Evolutionary conservation across 2,329 filamentous ascomycete species (phyloP), one percentile per base, ranked within the genome.

Genomic region (Diaporthe caulivora): DNA sequence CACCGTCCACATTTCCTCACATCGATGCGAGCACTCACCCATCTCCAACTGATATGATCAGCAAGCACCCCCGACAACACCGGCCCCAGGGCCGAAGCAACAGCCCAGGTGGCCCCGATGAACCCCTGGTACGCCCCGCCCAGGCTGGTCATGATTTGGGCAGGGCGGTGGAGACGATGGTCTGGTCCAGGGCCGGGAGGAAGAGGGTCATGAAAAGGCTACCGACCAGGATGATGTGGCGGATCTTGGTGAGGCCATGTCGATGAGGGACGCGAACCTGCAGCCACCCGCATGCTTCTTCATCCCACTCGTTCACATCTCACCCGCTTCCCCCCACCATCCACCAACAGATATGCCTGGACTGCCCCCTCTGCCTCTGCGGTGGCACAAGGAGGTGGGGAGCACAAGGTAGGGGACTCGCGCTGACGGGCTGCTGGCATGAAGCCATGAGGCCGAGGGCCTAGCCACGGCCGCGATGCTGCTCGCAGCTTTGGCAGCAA

Each of bases 191-290:
- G 3, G 71, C 71, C 7, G 71, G 65, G 11, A 73, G 71, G 55
- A 73, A 73, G n/a, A 73, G 71, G 2, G 71, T 71, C 53, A 73
- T 7, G 64, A 73, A 73, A 44, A 73, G 62, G 65, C 71, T 73
- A 29, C 47, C 65, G 29, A 73, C 71, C 2, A 73, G 71, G 18
- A 73, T 24, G 0, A 70, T 47, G 34, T 73, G 71, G 40, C 71
- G 71, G n/a, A 31, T 47, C 37, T 44, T 73, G 5, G 65, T 55
- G 3, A 60, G 65, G 47, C 71, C 65, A 24, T 67, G 62, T 40
- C 47, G 62, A 53, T 53, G 40, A 53, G n/a, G 62, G 5, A 40
- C 13, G 62, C n/a, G 62, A 53, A 37, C 62, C 44, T 67, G 62
- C 62, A 67, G 47, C 62, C 31, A 53, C 62, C 62, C 62, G 47